These are phyloP conservation scores for Fonsecaea monophora DNA, from an alignment of 2,329 filamentous ascomycete genomes.

Conservation along the genomic window DNA sequence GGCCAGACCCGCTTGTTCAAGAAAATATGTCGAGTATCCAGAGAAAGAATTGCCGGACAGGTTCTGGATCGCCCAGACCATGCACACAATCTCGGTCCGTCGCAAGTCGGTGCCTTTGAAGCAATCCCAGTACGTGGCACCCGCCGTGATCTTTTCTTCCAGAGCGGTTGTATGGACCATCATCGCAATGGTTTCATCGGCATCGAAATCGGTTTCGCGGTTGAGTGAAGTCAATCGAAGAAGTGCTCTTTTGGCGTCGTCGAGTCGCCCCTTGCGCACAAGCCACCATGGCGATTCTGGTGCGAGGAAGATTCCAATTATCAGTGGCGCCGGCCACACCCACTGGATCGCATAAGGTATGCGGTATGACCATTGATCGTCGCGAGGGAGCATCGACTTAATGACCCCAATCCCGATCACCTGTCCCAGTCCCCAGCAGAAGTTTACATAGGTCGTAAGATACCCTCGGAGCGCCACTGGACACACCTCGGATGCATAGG, in stretches of 20 bases:
- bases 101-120: slow-evolving; percentile 80
- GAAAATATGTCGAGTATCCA: slow-evolving; percentile 63
- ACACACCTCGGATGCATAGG: slow-evolving; percentile 57
- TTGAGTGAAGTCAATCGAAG: slow-evolving; percentile 54
- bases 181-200: slow-evolving; percentile 86
- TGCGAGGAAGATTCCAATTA: slow-evolving; percentile 56
- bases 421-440: slow-evolving; percentile 53
- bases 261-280: slow-evolving; percentile 53
- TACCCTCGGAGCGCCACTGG: slow-evolving; percentile 55
- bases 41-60: slow-evolving; percentile 69
- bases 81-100: slow-evolving; percentile 75
- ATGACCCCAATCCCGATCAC: slow-evolving; percentile 60
- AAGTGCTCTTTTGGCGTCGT: slow-evolving; percentile 55
- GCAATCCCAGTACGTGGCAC: slow-evolving; percentile 79
- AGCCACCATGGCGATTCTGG: slow-evolving; percentile 62
- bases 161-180: slow-evolving; percentile 88
- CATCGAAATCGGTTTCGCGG: slow-evolving; percentile 72
- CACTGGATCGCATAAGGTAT: slow-evolving; percentile 60
- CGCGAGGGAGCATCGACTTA: slow-evolving; percentile 54
- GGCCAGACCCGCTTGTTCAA: slow-evolving; percentile 50
- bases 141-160: slow-evolving; percentile 74
- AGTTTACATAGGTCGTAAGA: slow-evolving; percentile 53
- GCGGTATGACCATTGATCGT: slow-evolving; percentile 59
- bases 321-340: slow-evolving; percentile 61
- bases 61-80: slow-evolving; percentile 71